phyloP scores from a whole-genome alignment of 805 yeast species.

The Suhomyces canberraensis region DNA sequence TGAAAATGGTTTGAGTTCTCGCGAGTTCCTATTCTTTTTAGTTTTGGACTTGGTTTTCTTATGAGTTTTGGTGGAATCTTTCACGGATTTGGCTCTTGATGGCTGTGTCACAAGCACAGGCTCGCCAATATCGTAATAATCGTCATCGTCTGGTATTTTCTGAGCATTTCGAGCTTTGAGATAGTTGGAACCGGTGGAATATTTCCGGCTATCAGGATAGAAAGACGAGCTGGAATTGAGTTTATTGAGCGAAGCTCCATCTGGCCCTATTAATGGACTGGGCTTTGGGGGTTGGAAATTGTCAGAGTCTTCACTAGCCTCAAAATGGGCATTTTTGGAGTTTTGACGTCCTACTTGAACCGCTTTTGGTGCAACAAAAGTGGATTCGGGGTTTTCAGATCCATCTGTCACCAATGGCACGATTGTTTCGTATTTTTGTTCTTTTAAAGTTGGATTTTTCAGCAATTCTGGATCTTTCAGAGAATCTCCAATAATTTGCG shows the following conservation, averaged over 20 bases:
- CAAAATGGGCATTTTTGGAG: too few relatives aligned
- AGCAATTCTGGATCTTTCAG: too few relatives aligned
- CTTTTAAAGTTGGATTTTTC: constrained; percentile 4
- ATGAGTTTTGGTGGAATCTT: constrained; percentile 22
- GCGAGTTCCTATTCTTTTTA: constrained; percentile 7
- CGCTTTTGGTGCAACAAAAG: not conserved
- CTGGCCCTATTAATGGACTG: too few relatives aligned
- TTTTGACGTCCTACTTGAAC: not conserved
- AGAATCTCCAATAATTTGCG: too few relatives aligned
- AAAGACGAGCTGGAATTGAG: constrained; percentile 1
- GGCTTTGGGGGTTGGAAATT: not conserved
- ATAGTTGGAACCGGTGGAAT: not conserved
- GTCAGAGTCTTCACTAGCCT: not conserved
- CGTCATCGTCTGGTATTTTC: constrained; percentile 16
- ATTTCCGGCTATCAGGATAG: constrained; percentile 4
- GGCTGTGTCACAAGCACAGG: constrained; percentile 32
- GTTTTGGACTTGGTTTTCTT: constrained; percentile 19
- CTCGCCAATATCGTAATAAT: constrained; percentile 36
- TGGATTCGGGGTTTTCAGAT: not conserved
- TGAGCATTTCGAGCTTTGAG: not conserved
- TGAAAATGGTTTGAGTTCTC: constrained; percentile 34
- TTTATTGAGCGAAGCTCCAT: too few relatives aligned
- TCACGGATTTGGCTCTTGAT: constrained; percentile 32
- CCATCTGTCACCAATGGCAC: not conserved
- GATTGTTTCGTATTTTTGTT: not conserved